Evolutionary conservation across 1,139 yeast species (phyloP).

Genomic region (Magnusiomyces tetraspermus): DNA sequence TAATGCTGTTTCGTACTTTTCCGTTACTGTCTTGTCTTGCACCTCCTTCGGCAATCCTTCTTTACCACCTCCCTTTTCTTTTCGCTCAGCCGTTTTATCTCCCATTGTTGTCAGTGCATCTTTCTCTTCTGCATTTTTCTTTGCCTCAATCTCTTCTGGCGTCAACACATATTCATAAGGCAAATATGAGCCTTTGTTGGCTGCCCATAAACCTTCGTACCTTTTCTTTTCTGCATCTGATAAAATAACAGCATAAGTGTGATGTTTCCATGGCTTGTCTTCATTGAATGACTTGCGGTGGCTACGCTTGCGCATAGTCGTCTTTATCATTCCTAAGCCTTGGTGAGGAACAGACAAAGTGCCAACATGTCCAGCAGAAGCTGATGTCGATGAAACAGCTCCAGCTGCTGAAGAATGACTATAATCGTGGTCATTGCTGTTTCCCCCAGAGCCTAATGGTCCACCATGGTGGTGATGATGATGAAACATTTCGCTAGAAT

Average conservation of each 20-base stretch:
- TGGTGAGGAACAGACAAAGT: neutral
- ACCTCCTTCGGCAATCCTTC: neutral
- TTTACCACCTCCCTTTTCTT: neutral
- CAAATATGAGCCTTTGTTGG: slow-evolving; percentile 63
- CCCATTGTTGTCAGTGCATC: neutral
- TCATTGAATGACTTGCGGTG: slow-evolving; percentile 58
- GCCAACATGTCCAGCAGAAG: neutral
- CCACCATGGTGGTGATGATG: neutral
- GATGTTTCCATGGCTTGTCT: slow-evolving; percentile 94
- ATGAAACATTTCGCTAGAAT: neutral
- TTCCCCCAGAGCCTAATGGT: neutral
- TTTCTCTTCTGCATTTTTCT: neutral
- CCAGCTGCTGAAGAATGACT: neutral
- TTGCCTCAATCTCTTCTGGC: slow-evolving; percentile 17
- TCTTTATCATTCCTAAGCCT: slow-evolving; percentile 30
- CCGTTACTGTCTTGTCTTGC: neutral
- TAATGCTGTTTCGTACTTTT: neutral
- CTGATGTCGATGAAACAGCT: neutral
- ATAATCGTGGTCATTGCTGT: neutral
- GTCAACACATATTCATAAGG: slow-evolving; percentile 29
- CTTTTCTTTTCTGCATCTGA: slow-evolving; percentile 71
- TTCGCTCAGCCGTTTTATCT: neutral
- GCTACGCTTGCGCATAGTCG: slow-evolving; percentile 60
- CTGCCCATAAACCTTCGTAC: slow-evolving; percentile 89
- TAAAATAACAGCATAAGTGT: slow-evolving; percentile 49